A percentile compares a stretch with the other conserved stretches of the same genome.
These are phyloP conservation scores for Cystobasidium sp. DNA, from an alignment of 1,284 basidiomycete genomes.

Conservation along the genomic window DNA sequence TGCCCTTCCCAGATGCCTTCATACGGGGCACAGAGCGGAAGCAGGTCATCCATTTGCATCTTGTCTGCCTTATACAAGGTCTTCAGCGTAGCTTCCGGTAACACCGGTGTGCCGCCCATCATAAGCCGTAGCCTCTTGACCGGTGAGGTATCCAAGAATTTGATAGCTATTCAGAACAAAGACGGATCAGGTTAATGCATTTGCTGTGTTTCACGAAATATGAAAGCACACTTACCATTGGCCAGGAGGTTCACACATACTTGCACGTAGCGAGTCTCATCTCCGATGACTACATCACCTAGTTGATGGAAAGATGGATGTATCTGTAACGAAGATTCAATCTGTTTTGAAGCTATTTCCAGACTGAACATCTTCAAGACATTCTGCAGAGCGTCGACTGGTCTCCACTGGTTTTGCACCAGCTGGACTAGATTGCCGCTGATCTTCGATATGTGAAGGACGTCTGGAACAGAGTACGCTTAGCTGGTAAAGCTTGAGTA, in stretches of 20 bases:
- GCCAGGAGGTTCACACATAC: constrained; percentile 37
- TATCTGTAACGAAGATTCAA: constrained; percentile 43
- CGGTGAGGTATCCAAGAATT: constrained; percentile 26
- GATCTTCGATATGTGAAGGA: constrained; percentile 51
- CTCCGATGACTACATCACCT: constrained; percentile 34
- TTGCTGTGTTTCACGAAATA: not conserved
- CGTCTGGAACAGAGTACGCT: constrained; percentile 38
- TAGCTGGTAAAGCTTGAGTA: not conserved
- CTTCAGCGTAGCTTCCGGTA: constrained; percentile 9
- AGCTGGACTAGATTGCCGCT: constrained; percentile 48
- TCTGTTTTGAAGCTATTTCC: constrained; percentile 44
- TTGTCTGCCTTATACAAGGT: not conserved
- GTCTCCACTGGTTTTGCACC: constrained; percentile 47
- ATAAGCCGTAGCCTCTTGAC: constrained; percentile 11
- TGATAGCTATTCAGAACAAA: constrained; percentile 29
- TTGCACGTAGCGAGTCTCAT: constrained; percentile 39
- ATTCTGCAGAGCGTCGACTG: constrained; percentile 44
- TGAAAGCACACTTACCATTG: constrained; percentile 8
- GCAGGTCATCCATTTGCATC: constrained; percentile 22
- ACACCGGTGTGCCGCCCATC: constrained; percentile 30
- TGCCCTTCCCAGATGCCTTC: not conserved
- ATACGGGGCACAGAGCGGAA: constrained; percentile 24
- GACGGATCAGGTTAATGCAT: not conserved
- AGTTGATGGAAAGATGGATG: constrained; percentile 42
- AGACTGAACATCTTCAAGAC: constrained; percentile 49